Evolutionary conservation across 176 grass and related monocot genomes (phyloP).

Genomic region (Secale cereale): DNA sequence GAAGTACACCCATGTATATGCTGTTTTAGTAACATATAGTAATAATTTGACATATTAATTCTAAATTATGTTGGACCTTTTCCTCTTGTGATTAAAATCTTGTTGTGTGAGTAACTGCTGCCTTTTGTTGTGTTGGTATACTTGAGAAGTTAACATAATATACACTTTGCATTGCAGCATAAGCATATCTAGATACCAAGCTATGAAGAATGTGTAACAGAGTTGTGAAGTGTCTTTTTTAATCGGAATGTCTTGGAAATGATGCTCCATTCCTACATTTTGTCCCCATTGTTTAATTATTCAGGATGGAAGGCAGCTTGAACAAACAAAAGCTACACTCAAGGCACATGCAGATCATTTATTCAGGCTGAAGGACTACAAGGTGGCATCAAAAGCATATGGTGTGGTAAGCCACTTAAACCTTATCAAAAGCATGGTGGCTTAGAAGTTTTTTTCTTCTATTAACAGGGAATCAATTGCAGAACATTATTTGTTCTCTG

Average conservation of each 20-base stretch:
- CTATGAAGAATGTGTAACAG: background rate
- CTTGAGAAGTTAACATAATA: background rate
- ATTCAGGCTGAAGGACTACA: conserved; percentile 10
- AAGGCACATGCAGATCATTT: background rate
- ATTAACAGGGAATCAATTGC: background rate
- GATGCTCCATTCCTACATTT: background rate
- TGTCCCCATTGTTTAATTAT: background rate
- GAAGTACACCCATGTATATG: background rate
- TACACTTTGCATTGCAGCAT: background rate
- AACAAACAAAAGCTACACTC: background rate
- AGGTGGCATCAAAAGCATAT: background rate
- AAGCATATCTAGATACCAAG: background rate
- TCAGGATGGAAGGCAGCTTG: background rate
- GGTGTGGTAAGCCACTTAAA: background rate
- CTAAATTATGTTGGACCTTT: too few relatives aligned
- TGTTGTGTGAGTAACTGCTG: background rate
- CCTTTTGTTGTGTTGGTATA: background rate
- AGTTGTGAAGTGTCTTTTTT: background rate
- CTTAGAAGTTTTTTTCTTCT: background rate
- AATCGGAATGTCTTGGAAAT: background rate
- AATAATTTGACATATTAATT: too few relatives aligned
- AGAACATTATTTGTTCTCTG: background rate
- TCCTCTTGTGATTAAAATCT: too few relatives aligned
- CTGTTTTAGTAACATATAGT: background rate
- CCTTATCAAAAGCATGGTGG: background rate